Evolutionary conservation across 768 basidiomycete species (phyloP), one percentile per base, ranked within the genome.

Genomic region (Trametopsis cervina): DNA sequence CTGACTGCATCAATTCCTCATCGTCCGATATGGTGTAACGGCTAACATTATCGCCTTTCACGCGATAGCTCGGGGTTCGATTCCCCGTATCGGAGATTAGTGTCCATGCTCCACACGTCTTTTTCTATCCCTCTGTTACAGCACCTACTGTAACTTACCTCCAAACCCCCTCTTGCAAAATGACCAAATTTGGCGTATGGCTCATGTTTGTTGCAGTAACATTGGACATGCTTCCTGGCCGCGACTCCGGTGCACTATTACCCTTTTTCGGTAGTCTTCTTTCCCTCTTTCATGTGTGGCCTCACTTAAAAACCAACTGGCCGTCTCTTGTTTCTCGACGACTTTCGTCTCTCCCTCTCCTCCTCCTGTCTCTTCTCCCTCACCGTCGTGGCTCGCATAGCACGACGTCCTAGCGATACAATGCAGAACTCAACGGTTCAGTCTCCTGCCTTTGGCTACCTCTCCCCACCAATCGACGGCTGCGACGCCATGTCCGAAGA

Each of bases 31-130:
- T 65, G 64, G 64, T 65, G 64, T 65, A 65, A 63, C 59, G 64
- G 64, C 57, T 63, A 65, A 65, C 64, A 65, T 65, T 64, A 57
- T 59, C 63, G 63, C 64, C 63, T 65, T 61, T 63, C 63, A 65
- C 63, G 66, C 63, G 65, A 60, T 63, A 68, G 67, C 63, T 63
- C 65, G 63, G 66, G 66, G 66, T 67, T 67, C 66, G 65, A 67
- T 60, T 67, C 66, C 66, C 65, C 63, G 66, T 63, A 64, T 63
- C 65, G 60, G 63, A 63, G 63, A n/a, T n/a, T n/a, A n/a, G n/a
- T n/a, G n/a, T n/a, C n/a, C n/a, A n/a, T n/a, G n/a, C n/a, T n/a
- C n/a, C n/a, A n/a, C n/a, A n/a, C n/a, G n/a, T n/a, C n/a, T n/a
- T n/a, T n/a, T n/a, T n/a, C n/a, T n/a, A n/a, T n/a, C n/a, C n/a